Percentiles rank a stretch among this genome's conserved stretches.
Conservation (phyloP, 345 rosid genomes). For the Murraya koenigii region DNA sequence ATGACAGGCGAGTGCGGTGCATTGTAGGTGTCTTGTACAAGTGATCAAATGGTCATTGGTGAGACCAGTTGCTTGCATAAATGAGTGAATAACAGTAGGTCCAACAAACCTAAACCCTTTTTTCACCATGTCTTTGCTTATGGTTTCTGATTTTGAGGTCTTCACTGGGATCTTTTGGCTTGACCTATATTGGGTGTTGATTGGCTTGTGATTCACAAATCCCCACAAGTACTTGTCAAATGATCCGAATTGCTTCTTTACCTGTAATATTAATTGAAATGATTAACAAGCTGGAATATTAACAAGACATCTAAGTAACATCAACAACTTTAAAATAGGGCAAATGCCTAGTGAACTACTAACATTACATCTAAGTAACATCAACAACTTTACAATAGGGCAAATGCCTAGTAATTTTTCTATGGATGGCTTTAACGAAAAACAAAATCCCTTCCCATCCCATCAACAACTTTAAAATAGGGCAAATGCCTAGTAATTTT, state of each 20-base stretch:
- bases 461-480: too few species aligned
- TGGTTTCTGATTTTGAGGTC: slow-evolving; percentile 63
- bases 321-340: not conserved
- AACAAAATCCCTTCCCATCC: too few species aligned
- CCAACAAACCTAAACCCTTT: slow-evolving; percentile 67
- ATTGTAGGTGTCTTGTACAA: slow-evolving; percentile 60
- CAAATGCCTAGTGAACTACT: not conserved
- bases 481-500: not conserved
- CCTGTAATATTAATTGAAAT: slow-evolving; percentile 23
- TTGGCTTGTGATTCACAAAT: slow-evolving; percentile 47
- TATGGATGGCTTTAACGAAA: too few species aligned
- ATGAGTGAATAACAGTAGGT: slow-evolving; percentile 58
- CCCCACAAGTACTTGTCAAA: slow-evolving; percentile 62
- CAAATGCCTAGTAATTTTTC: too few species aligned
- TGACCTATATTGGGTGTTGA: slow-evolving; percentile 40
- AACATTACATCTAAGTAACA: too few species aligned
- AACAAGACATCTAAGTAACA: not conserved
- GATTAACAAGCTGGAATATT: not conserved
- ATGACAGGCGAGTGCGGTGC: slow-evolving; percentile 27
- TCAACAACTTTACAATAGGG: too few species aligned
- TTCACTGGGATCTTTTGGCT: slow-evolving; percentile 59
- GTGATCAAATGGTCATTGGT: slow-evolving; percentile 59
- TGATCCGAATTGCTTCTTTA: slow-evolving; percentile 51
- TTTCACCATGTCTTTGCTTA: slow-evolving; percentile 69
- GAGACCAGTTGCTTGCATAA: slow-evolving; percentile 72